These are phyloP conservation scores for Ganoderma lingzhi DNA, from an alignment of 1,284 basidiomycete genomes.

Conservation along the genomic window DNA sequence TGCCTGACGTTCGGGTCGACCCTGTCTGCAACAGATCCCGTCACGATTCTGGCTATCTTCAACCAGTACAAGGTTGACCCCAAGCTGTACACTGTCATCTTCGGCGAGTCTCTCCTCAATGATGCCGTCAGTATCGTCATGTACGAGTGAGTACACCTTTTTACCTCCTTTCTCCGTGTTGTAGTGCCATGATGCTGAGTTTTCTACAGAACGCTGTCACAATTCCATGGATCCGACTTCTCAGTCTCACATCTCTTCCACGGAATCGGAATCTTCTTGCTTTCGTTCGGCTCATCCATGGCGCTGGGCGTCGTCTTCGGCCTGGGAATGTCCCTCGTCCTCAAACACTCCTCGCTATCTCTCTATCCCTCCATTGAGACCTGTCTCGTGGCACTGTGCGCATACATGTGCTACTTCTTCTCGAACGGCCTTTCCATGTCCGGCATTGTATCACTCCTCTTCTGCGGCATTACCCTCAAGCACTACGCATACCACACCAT, in stretches of 20 bases:
- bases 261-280: constrained; percentile 94
- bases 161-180: not conserved
- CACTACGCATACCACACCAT: constrained; percentile 99
- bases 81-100: constrained; percentile 97
- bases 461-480: constrained; percentile 99
- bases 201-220: constrained; percentile 75
- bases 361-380: constrained; percentile 93
- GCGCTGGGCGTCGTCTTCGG: constrained; percentile 93
- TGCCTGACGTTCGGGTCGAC: constrained; percentile 98
- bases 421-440: constrained; percentile 95
- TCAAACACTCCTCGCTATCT: constrained; percentile 93
- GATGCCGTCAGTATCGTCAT: constrained; percentile 99
- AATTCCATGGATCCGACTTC: constrained; percentile 92
- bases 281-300: constrained; percentile 96
- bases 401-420: constrained; percentile 99
- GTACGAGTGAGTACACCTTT: constrained; percentile 89
- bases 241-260: constrained; percentile 92
- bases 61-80: constrained; percentile 99
- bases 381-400: constrained; percentile 92
- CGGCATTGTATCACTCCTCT: constrained; percentile 97
- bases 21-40: constrained; percentile 96
- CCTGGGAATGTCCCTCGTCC: constrained; percentile 87
- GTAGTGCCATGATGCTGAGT: not conserved
- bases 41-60: constrained; percentile 98
- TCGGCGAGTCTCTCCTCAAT: constrained; percentile 96